phyloP scores from a whole-genome alignment of 345 rosid genomes.

The Ceriops zippeliana region DNA sequence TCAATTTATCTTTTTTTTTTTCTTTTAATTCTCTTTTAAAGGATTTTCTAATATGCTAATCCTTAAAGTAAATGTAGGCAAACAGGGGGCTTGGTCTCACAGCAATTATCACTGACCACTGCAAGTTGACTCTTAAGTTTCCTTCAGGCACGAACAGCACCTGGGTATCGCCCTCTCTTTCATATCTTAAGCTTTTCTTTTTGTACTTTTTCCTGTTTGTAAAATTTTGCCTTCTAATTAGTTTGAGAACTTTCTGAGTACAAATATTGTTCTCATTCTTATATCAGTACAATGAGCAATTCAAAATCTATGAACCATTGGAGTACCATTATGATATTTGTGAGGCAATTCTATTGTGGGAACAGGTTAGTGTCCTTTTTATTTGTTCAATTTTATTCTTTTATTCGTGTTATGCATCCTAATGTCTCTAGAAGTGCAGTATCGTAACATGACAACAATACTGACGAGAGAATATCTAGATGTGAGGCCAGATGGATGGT shows the following conservation, averaged over 20 bases:
- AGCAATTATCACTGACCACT: slow-evolving; percentile 64
- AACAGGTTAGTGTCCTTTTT: slow-evolving; percentile 62
- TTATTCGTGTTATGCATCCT: slow-evolving; percentile 18
- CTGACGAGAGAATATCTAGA: slow-evolving; percentile 94
- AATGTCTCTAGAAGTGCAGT: slow-evolving; percentile 50
- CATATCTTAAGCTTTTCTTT: not conserved
- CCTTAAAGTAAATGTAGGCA: slow-evolving; percentile 43
- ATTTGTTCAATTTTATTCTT: slow-evolving; percentile 2
- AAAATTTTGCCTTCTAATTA: not conserved
- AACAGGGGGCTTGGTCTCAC: slow-evolving; percentile 89
- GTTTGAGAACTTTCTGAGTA: not conserved
- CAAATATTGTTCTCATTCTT: slow-evolving; percentile 26
- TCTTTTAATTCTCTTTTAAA: not conserved
- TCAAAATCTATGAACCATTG: slow-evolving; percentile 78
- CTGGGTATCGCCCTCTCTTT: slow-evolving; percentile 52
- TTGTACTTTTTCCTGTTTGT: not conserved
- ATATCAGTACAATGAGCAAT: slow-evolving; percentile 81
- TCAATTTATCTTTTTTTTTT: not conserved
- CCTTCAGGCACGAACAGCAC: slow-evolving; percentile 95
- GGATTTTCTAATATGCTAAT: not conserved
- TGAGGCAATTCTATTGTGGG: slow-evolving; percentile 87
- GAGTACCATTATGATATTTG: slow-evolving; percentile 87
- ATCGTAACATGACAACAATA: slow-evolving; percentile 94
- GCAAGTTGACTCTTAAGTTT: slow-evolving; percentile 78
- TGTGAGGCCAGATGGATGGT: slow-evolving; percentile 90